These are phyloP conservation scores for Podila clonocystis DNA, from an alignment of 192 early-diverging fungal genomes.

Conservation along the genomic window DNA sequence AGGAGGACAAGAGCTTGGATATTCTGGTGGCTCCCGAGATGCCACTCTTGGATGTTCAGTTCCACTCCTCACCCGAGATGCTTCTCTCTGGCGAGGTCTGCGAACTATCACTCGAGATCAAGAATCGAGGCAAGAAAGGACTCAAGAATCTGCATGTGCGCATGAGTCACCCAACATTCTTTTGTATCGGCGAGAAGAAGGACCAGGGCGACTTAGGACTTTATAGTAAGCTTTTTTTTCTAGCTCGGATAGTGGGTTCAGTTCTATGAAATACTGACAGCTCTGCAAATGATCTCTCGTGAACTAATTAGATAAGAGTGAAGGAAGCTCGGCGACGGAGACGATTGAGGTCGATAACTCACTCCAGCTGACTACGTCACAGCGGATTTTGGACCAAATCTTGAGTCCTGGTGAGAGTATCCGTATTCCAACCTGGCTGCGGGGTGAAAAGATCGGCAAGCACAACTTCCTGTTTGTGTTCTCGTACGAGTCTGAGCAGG, in stretches of 20 bases:
- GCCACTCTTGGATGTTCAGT: slow-evolving; percentile 83
- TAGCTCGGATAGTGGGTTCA: neutral
- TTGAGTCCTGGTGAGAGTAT: slow-evolving; percentile 77
- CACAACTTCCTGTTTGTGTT: slow-evolving; percentile 84
- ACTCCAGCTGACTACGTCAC: slow-evolving; percentile 46
- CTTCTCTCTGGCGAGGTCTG: slow-evolving; percentile 88
- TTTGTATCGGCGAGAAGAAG: slow-evolving; percentile 70
- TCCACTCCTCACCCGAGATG: slow-evolving; percentile 80
- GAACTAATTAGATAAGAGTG: slow-evolving; percentile 17
- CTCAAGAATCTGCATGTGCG: slow-evolving; percentile 77
- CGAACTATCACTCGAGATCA: slow-evolving; percentile 76
- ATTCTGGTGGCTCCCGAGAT: slow-evolving; percentile 82
- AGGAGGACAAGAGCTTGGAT: slow-evolving; percentile 75
- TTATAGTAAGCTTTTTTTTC: slow-evolving; percentile 25
- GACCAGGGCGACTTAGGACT: slow-evolving; percentile 55
- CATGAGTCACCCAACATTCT: slow-evolving; percentile 89
- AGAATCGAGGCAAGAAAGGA: slow-evolving; percentile 83
- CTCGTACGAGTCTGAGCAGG: slow-evolving; percentile 81
- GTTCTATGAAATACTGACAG: neutral
- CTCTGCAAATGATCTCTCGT: neutral
- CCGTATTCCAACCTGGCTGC: slow-evolving; percentile 86
- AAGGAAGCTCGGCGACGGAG: slow-evolving; percentile 22
- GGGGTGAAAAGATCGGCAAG: slow-evolving; percentile 91
- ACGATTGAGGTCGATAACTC: slow-evolving; percentile 58
- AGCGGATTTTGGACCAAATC: slow-evolving; percentile 28